phyloP scores from a whole-genome alignment of 2,329 filamentous ascomycete genomes.

The Ophiostoma piceae region DNA sequence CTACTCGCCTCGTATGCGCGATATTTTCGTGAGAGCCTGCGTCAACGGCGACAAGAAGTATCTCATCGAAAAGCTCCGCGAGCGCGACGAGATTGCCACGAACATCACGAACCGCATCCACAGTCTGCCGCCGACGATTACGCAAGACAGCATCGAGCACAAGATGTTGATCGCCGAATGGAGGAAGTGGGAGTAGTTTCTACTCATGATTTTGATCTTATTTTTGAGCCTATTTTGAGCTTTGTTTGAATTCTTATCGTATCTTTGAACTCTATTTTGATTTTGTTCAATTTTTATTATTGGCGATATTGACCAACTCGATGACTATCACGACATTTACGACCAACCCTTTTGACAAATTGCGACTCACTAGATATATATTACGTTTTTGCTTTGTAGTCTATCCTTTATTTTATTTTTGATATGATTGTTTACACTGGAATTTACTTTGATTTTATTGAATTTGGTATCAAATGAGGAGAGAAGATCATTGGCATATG shows the following conservation, averaged over 20 bases:
- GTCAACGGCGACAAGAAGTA: conserved; percentile 61
- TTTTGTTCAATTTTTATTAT: not conserved
- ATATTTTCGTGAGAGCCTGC: conserved; percentile 63
- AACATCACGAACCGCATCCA: conserved; percentile 53
- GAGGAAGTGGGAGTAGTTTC: conserved; percentile 50
- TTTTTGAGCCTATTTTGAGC: not conserved
- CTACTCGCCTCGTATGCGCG: conserved; percentile 74
- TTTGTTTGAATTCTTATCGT: no score
- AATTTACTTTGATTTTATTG: not conserved
- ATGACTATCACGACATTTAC: not conserved
- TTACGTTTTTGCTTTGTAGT: not conserved
- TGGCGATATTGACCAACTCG: not conserved
- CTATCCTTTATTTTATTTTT: not conserved
- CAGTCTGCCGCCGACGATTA: conserved; percentile 31
- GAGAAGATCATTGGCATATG: no score
- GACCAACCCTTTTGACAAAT: not conserved
- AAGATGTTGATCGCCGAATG: conserved; percentile 52
- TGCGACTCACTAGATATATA: not conserved
- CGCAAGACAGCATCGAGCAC: conserved; percentile 38
- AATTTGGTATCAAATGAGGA: no score
- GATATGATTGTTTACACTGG: not conserved
- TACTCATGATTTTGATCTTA: no score
- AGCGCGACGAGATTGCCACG: conserved; percentile 56
- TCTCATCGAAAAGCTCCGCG: conserved; percentile 52
- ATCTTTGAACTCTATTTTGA: not conserved